Evolutionary conservation across 352 stramenopile genomes (phyloP), one percentile per base, ranked within the genome.

Genomic region (Blastocystis sp.): DNA sequence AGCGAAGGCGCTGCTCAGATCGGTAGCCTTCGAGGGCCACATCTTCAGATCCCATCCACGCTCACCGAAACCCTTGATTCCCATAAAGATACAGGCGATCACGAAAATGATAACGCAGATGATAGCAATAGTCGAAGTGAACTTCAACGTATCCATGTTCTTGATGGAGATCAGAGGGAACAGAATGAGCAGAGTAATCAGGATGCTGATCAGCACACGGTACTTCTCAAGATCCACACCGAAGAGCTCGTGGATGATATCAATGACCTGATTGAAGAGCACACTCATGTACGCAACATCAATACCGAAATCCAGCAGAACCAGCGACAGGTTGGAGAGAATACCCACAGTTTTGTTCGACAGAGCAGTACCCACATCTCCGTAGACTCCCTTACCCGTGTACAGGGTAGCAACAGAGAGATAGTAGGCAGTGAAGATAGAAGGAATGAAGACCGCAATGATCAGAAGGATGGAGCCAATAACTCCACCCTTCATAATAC

Each of bases 201-300:
- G 4, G 16, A 64, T 24, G 36, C 44, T 64, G n/a, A 81, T 64
- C 11, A 54, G 27, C 48, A 46, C 40, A 0, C 11, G 7, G 36
- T 81, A 21, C 44, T 7, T 34, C 3, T 29, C 61, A 16, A 81
- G n/a, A 44, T 16, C 7, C 0, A 61, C 1, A 44, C 24, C 24
- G 53, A 81, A 81, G 6, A 81, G 21, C 51, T 81, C 69, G 2
- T 7, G 36, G 14, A 48, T 32, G 27, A 81, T 81, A 81, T 63
- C 69, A 9, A 81, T 51, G 18, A 81, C 38, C 48, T 81, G 69
- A 32, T 63, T 34, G 46, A 81, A 81, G 16, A 81, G 46, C 9
- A 81, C 69, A 42, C 44, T 81, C 69, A 81, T 81, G 53, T 81
- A 81, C 1, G 69, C 69, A 36, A 81, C 21, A 42, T 81, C 69